Evolutionary conservation across 768 basidiomycete genomes (phyloP).

Genomic region (Boletellus ananas): DNA sequence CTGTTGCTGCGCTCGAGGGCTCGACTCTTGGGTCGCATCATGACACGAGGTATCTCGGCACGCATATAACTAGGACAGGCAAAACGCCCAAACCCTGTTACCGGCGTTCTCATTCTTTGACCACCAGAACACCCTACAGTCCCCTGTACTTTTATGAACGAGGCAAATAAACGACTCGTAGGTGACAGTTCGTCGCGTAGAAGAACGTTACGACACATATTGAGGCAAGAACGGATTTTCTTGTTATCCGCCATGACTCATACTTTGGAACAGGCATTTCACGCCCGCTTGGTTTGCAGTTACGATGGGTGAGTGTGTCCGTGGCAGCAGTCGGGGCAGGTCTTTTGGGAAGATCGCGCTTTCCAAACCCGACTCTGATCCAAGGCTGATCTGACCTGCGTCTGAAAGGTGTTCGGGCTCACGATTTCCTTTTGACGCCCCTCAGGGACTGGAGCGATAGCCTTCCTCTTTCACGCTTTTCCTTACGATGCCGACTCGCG

Average conservation of each 20-base stretch:
- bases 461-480: constrained; percentile 52
- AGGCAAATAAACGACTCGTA: neutral
- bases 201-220: constrained; percentile 34
- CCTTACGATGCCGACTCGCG: constrained; percentile 47
- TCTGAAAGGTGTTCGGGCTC: neutral
- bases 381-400: neutral
- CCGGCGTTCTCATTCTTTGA: neutral
- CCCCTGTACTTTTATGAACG: neutral
- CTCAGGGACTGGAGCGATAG: constrained; percentile 48
- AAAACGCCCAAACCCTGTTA: too few species aligned
- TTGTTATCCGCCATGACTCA: neutral
- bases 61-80: too few species aligned
- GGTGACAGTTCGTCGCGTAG: neutral
- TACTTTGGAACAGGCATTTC: constrained; percentile 38
- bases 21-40: too few species aligned
- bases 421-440: neutral
- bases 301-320: constrained; percentile 44
- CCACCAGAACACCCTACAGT: neutral
- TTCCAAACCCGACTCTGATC: neutral
- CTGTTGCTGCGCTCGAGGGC: too few species aligned
- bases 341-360: neutral
- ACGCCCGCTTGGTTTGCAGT: constrained; percentile 54
- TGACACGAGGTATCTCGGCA: too few species aligned
- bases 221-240: constrained; percentile 26
- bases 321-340: too few species aligned